Percentiles rank a stretch among this genome's conserved stretches.
phyloP scores from a whole-genome alignment of 1,284 basidiomycete species.

The Ustilago trichophora region DNA sequence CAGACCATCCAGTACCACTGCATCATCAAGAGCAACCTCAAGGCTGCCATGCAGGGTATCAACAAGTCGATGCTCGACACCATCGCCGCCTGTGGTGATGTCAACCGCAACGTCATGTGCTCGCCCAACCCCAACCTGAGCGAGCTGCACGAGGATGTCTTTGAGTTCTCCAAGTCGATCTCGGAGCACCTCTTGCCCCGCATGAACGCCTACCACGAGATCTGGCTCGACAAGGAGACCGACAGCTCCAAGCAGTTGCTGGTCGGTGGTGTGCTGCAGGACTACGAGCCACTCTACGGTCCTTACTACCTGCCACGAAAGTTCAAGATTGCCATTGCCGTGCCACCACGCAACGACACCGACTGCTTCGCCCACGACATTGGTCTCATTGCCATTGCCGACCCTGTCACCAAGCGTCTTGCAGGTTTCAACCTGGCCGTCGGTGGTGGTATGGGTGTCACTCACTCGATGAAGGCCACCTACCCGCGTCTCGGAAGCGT shows the following conservation, averaged over 20 bases:
- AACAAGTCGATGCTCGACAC: conserved; percentile 92
- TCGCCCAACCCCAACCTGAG: conserved; percentile 89
- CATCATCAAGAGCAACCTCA: conserved; percentile 94
- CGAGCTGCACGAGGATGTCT: conserved; percentile 83
- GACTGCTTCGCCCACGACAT: conserved; percentile 96
- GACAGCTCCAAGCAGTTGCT: conserved; percentile 75
- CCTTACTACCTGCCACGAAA: conserved; percentile 94
- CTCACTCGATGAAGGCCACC: conserved; percentile 98
- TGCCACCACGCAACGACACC: conserved; percentile 95
- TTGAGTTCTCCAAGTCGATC: conserved; percentile 83
- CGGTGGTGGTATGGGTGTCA: conserved; percentile 98
- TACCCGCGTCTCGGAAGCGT: conserved; percentile 89
- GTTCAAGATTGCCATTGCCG: conserved; percentile 98
- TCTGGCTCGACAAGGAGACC: conserved; percentile 82
- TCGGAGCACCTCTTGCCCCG: conserved; percentile 88
- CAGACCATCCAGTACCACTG: conserved; percentile 99
- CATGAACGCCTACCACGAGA: conserved; percentile 96
- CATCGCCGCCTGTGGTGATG: conserved; percentile 96
- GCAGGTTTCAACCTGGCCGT: conserved; percentile 68
- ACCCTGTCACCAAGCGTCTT: conserved; percentile 68
- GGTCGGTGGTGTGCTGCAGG: conserved; percentile 87
- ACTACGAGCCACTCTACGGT: conserved; percentile 95
- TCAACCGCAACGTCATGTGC: conserved; percentile 91
- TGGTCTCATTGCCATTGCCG: conserved; percentile 91
- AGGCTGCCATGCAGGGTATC: conserved; percentile 95